These are phyloP conservation scores for Nicotiana rustica DNA, from an alignment of 305 asterid species.

Conservation along the genomic window DNA sequence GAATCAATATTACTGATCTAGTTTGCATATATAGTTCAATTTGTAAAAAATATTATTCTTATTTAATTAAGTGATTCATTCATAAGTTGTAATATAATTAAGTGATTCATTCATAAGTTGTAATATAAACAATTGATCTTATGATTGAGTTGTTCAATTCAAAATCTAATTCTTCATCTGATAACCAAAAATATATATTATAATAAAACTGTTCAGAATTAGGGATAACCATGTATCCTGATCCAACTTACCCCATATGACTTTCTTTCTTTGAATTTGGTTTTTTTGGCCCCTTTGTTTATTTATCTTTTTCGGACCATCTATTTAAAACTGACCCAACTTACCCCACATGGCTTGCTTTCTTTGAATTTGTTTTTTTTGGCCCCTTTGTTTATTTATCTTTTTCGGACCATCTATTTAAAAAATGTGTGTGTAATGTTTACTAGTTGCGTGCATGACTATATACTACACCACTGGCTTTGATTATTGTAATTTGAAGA, in stretches of 20 bases:
- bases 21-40: not conserved
- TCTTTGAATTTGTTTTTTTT: not conserved
- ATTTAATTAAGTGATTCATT: not conserved
- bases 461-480: no score
- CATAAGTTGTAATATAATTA: not conserved
- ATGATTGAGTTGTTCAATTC: no score
- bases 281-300: not conserved
- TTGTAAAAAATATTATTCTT: not conserved
- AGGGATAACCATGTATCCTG: no score
- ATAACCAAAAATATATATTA: no score
- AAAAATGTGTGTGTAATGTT: no score
- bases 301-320: not conserved
- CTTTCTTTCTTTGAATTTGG: not conserved
- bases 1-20: not conserved
- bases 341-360: not conserved
- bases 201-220: no score
- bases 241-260: not conserved
- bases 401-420: not conserved
- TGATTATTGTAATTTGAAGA: no score
- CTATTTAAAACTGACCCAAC: no score
- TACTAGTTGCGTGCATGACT: no score
- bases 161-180: no score
- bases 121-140: not conserved
- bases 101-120: not conserved
- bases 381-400: not conserved